Percentiles rank a stretch among this genome's conserved stretches.
phyloP scores from a whole-genome alignment of 371 early-diverging fungal genomes.

The Gilbertella persicaria region DNA sequence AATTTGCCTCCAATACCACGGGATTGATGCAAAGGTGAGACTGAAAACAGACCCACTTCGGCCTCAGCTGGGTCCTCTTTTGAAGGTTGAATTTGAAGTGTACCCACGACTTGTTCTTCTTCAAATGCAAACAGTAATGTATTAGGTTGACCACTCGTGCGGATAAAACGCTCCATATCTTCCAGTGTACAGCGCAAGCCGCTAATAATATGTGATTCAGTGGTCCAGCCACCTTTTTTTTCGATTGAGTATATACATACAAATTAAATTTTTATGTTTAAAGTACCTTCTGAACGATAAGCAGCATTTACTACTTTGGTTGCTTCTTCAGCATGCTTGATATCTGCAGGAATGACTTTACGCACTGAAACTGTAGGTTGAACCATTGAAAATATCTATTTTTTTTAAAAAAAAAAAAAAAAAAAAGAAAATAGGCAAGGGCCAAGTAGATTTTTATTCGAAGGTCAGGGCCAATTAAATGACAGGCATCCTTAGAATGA shows the following conservation, averaged over 20 bases:
- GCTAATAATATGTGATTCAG: slow-evolving; percentile 34
- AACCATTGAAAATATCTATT: slow-evolving; percentile 23
- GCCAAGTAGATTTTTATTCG: neutral
- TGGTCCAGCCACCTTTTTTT: slow-evolving; percentile 46
- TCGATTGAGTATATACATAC: neutral
- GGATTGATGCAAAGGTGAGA: slow-evolving; percentile 52
- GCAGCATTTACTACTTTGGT: slow-evolving; percentile 19
- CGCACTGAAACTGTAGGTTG: slow-evolving; percentile 18
- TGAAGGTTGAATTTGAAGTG: slow-evolving; percentile 36
- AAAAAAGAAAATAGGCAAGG: neutral
- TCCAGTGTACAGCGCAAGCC: slow-evolving; percentile 35
- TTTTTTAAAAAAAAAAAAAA: slow-evolving; percentile 2
- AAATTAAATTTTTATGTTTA: neutral
- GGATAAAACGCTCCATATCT: slow-evolving; percentile 25
- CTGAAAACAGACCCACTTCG: slow-evolving; percentile 54
- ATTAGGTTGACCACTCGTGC: slow-evolving; percentile 26
- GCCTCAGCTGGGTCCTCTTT: slow-evolving; percentile 17
- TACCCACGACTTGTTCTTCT: slow-evolving; percentile 34
- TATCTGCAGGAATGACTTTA: slow-evolving; percentile 8
- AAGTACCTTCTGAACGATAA: slow-evolving; percentile 22
- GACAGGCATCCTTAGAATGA: neutral
- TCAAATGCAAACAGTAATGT: slow-evolving; percentile 35
- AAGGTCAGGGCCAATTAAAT: no score
- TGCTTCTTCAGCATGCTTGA: slow-evolving; percentile 5
- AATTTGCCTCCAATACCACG: slow-evolving; percentile 58